Conservation (phyloP, 192 early-diverging fungal genomes). For the Irineochytrium annulatum region DNA sequence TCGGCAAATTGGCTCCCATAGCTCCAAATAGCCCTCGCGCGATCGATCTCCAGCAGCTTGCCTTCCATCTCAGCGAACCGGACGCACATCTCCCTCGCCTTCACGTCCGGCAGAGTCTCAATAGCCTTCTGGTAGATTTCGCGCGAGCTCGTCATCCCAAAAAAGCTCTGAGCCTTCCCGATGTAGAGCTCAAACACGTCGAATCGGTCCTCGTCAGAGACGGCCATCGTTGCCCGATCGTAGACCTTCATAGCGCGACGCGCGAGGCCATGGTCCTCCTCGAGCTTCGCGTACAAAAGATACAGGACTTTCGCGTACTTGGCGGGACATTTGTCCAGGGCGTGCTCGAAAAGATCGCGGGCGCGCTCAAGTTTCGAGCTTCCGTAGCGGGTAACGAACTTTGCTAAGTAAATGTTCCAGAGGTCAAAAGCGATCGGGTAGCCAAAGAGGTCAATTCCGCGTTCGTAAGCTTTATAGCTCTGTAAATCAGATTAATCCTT, state of each 20-base stretch:
- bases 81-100: conserved; percentile 71
- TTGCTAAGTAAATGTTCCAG: conserved; percentile 91
- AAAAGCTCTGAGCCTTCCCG: conserved; percentile 77
- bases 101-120: conserved; percentile 75
- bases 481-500: conserved; percentile 13
- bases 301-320: conserved; percentile 84
- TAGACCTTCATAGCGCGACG: conserved; percentile 92
- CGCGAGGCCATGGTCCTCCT: conserved; percentile 88
- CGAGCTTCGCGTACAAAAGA: conserved; percentile 85
- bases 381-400: conserved; percentile 83
- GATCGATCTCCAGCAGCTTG: conserved; percentile 89
- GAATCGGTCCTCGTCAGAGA: conserved; percentile 66
- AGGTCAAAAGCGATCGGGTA: conserved; percentile 96
- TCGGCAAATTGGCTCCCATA: conserved; percentile 87
- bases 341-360: conserved; percentile 94
- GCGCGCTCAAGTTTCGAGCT: conserved; percentile 83
- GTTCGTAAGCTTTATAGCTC: conserved; percentile 91
- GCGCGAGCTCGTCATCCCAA: conserved; percentile 82
- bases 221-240: conserved; percentile 84
- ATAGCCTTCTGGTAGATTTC: conserved; percentile 93
- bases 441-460: conserved; percentile 93
- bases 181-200: conserved; percentile 87
- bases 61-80: conserved; percentile 85
- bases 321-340: conserved; percentile 76
- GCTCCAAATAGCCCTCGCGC: conserved; percentile 82